Conservation (phyloP, 495 filamentous ascomycete species). For the Cladorrhinum samala region DNA sequence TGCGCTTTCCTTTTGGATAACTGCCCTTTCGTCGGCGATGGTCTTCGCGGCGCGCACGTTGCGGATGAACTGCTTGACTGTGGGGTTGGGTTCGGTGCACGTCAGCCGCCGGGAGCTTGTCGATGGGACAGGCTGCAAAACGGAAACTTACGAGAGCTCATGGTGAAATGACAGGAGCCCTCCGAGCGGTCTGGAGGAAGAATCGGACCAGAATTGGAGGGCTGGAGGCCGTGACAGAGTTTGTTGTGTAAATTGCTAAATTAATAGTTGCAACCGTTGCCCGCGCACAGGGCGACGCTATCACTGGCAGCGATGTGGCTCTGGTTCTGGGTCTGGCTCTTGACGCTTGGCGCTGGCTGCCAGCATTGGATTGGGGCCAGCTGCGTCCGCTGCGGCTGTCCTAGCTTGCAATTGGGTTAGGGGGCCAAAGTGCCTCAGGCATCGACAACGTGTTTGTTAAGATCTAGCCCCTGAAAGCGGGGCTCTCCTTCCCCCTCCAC, state of each 20-base stretch:
- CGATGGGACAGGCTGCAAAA: not conserved
- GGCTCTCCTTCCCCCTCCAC: no score
- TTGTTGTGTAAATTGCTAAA: conserved; percentile 7
- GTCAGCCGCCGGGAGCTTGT: conserved; percentile 5
- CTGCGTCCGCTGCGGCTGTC: not conserved
- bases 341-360: not conserved
- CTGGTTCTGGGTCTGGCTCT: not conserved
- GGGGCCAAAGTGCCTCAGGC: conserved; percentile 2
- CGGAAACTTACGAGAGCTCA: conserved; percentile 40
- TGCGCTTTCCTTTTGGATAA: conserved; percentile 98
- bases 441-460: no score
- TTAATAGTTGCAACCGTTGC: conserved; percentile 1
- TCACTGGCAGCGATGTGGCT: conserved; percentile 3
- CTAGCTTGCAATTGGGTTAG: not conserved
- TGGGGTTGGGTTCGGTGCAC: conserved; percentile 9
- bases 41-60: conserved; percentile 98
- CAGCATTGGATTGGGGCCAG: not conserved
- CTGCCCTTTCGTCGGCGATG: conserved; percentile 94
- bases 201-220: conserved; percentile 29
- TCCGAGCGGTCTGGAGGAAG: conserved; percentile 33
- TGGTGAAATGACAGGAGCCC: conserved; percentile 35
- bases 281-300: not conserved
- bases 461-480: no score
- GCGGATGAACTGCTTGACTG: conserved; percentile 99
- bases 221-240: conserved; percentile 4